phyloP scores from a whole-genome alignment of 208 protist species.

The Crithidia acanthocephali region DNA sequence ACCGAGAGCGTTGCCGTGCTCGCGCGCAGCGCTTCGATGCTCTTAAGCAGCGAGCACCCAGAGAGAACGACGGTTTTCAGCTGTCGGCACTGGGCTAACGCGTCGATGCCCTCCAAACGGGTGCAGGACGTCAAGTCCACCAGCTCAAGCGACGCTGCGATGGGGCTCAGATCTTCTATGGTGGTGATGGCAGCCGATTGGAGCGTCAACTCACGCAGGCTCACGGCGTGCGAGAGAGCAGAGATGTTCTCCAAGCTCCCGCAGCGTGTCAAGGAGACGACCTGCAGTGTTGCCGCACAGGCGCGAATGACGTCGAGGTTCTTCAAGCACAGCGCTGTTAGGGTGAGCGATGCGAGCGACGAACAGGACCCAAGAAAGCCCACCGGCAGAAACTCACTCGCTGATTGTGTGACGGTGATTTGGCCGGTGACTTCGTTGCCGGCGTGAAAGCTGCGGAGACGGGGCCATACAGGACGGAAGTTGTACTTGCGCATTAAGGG shows the following conservation, averaged over 20 bases:
- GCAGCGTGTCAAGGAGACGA: background rate
- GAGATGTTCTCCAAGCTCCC: background rate
- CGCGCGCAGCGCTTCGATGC: constrained; percentile 8
- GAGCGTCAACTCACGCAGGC: background rate
- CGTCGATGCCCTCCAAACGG: background rate
- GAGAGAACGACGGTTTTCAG: background rate
- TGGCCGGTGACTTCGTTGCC: no score
- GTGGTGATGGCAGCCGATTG: background rate
- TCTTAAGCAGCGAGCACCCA: background rate
- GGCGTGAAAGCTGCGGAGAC: background rate
- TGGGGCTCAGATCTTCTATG: constrained; percentile 4
- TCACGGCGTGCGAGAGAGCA: constrained; percentile 2
- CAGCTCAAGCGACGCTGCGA: constrained; percentile 6
- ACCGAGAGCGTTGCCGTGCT: constrained; percentile 11
- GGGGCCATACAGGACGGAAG: constrained; percentile 9
- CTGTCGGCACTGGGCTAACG: background rate
- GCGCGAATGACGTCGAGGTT: background rate
- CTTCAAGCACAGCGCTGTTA: background rate
- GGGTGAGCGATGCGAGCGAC: background rate
- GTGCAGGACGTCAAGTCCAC: constrained; percentile 1
- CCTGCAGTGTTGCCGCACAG: constrained; percentile 7
- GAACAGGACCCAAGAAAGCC: background rate
- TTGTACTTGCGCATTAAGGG: background rate
- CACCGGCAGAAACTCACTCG: background rate
- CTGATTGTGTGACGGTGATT: background rate